Percentiles rank a stretch among this genome's conserved stretches.
Conservation (phyloP, 1,284 basidiomycete species). For the Earliella scabrosa region DNA sequence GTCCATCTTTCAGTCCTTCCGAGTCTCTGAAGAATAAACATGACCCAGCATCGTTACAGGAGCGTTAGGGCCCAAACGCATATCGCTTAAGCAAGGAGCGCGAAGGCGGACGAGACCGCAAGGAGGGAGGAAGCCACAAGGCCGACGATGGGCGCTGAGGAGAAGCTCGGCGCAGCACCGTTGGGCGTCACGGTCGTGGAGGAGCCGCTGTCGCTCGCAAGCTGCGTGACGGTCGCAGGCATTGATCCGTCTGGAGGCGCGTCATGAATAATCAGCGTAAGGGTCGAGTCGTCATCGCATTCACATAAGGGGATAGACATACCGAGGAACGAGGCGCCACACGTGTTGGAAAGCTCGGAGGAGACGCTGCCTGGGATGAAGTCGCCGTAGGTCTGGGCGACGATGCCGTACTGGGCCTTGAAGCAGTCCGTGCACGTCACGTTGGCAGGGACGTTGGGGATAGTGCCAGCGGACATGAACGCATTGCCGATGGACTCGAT, state of each 20-base stretch:
- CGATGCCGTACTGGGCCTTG: conserved; percentile 54
- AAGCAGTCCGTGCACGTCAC: conserved; percentile 59
- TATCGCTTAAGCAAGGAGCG: conserved; percentile 37
- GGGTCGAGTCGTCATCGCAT: background rate
- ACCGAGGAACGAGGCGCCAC: conserved; percentile 59
- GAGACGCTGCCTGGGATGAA: conserved; percentile 34
- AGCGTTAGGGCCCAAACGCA: background rate
- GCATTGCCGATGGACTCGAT: conserved; percentile 30
- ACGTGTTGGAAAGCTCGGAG: conserved; percentile 43
- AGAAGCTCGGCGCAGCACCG: conserved; percentile 31
- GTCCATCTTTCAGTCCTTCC: background rate
- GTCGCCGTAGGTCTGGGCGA: conserved; percentile 43
- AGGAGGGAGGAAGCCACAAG: conserved; percentile 34
- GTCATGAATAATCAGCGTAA: background rate
- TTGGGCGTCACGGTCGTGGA: conserved; percentile 28
- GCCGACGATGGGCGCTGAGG: conserved; percentile 21
- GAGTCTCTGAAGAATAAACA: background rate
- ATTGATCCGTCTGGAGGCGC: conserved; percentile 40
- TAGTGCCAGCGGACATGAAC: conserved; percentile 21
- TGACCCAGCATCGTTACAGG: background rate
- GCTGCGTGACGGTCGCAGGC: conserved; percentile 42
- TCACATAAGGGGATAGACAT: conserved; percentile 21
- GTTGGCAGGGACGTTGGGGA: conserved; percentile 42
- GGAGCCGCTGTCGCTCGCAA: conserved; percentile 31
- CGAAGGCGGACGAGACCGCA: conserved; percentile 38